A percentile compares a stretch with the other conserved stretches of the same genome.
Conservation (phyloP, 2,329 filamentous ascomycete genomes). For the Claviceps sp. region DNA sequence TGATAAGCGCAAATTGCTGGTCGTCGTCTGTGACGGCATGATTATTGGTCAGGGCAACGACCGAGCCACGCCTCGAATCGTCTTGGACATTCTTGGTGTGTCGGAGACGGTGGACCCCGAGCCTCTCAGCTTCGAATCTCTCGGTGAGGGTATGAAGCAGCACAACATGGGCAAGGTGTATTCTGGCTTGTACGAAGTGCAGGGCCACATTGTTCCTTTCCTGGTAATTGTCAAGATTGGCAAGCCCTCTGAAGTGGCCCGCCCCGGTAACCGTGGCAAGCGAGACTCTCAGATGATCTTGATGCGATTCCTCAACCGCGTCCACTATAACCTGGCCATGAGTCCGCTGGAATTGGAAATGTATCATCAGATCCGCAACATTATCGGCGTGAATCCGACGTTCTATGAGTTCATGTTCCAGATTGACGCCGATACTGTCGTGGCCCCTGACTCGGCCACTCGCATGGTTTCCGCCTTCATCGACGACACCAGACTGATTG, state of each 20-base stretch:
- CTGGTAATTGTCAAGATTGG: conserved; percentile 94
- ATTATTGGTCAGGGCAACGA: conserved; percentile 99
- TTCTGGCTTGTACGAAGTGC: conserved; percentile 92
- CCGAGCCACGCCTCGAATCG: conserved; percentile 84
- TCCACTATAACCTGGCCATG: conserved; percentile 96
- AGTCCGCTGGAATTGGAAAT: conserved; percentile 93
- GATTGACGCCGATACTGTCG: conserved; percentile 94
- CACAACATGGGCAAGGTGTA: conserved; percentile 99
- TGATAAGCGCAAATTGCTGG: conserved; percentile 90
- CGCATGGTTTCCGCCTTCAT: conserved; percentile 87
- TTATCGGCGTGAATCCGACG: conserved; percentile 95
- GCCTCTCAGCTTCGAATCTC: conserved; percentile 87
- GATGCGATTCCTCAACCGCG: conserved; percentile 98
- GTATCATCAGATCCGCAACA: conserved; percentile 96
- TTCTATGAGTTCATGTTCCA: conserved; percentile 97
- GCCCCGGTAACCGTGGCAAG: conserved; percentile 94
- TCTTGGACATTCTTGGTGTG: conserved; percentile 92
- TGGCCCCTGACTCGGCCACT: conserved; percentile 76
- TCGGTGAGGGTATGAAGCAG: conserved; percentile 91
- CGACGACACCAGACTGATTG: conserved; percentile 85
- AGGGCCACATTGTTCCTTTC: conserved; percentile 96
- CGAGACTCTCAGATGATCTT: conserved; percentile 97
- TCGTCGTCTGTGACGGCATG: conserved; percentile 95
- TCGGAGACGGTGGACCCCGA: conserved; percentile 89
- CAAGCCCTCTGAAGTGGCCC: conserved; percentile 92